A percentile compares a stretch with the other conserved stretches of the same genome.
phyloP scores from a whole-genome alignment of 768 basidiomycete genomes.

The Tephrocybe rancida region DNA sequence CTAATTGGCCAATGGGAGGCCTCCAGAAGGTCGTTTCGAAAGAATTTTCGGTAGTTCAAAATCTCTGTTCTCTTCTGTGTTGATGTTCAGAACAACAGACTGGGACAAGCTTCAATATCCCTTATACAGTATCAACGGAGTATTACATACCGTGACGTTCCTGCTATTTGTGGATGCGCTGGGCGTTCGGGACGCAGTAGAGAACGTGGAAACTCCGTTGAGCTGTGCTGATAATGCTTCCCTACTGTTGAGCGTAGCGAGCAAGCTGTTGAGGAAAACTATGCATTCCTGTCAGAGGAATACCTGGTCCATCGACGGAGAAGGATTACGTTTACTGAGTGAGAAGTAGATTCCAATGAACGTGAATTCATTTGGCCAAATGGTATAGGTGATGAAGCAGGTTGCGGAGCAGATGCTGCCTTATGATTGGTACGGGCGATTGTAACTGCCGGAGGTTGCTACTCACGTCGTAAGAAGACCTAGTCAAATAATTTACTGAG shows the following conservation, averaged over 20 bases:
- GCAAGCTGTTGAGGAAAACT: constrained; percentile 36
- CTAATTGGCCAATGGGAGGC: too few relatives aligned
- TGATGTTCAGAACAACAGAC: constrained; percentile 19
- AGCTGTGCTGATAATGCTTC: constrained; percentile 23
- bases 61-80: too few relatives aligned
- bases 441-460: neutral
- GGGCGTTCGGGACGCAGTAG: neutral
- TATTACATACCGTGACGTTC: constrained; percentile 1
- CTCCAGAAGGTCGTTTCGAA: too few relatives aligned
- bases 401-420: constrained; percentile 30
- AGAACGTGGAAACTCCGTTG: constrained; percentile 19
- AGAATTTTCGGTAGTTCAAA: too few relatives aligned
- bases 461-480: constrained; percentile 35
- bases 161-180: neutral
- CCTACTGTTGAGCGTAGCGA: constrained; percentile 32
- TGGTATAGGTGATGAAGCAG: constrained; percentile 35
- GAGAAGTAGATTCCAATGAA: constrained; percentile 48
- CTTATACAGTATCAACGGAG: neutral
- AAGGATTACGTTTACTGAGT: constrained; percentile 40
- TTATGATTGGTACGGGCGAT: neutral
- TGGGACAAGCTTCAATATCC: too few relatives aligned
- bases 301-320: neutral
- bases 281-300: neutral
- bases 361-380: constrained; percentile 47
- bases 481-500: constrained; percentile 1